Evolutionary conservation across 495 filamentous ascomycete species (phyloP), one percentile per base, ranked within the genome.

Genomic region (Opeltia flavorubescens): DNA sequence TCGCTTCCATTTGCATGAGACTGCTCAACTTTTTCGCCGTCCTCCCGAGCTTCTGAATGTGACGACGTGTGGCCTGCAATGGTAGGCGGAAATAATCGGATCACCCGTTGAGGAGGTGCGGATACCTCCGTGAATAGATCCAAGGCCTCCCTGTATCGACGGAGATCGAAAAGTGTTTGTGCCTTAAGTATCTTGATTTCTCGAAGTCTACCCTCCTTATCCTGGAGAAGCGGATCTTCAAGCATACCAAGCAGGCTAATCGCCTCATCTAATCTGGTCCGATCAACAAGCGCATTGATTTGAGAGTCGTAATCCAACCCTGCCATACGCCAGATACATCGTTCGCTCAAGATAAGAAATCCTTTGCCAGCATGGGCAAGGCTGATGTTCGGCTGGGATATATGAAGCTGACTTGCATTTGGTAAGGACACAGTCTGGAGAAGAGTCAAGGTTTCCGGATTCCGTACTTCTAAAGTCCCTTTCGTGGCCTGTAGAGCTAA

Each of bases 271-370:
- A 87, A 78, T 53, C 77, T 77, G 5, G 74, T 81, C 43, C 75
- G 80, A 36, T 80, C 74, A 3, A 94, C 75, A 28, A 99, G 69
- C 40, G 93, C 76, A 46, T 89, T 80, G 25, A 99, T 80, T 56
- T 99, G 91, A 0, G 82, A 77, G 55, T 95, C 86, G 53, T 99
- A 99, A 44, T 89, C 83, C 35, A 84, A 73, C n/a, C 88, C 81
- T 38, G 80, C 82, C 91, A 96, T 95, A 42, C 88, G 80, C 93
- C 93, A 99, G 26, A 99, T 84, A 18, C 70, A 80, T 13, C 89
- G 73, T 27, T 95, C 88, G 53, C 88, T 94, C 5, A 78, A 72
- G 15, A 95, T 87, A 43, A 95, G 73, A 54, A 96, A 96, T 0
- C 87, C 86, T 62, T 95, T 96, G 0, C 87, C 91, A 0, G 88